These are phyloP conservation scores for Dothistroma septosporum DNA, from an alignment of 2,329 filamentous ascomycete genomes.

Conservation along the genomic window DNA sequence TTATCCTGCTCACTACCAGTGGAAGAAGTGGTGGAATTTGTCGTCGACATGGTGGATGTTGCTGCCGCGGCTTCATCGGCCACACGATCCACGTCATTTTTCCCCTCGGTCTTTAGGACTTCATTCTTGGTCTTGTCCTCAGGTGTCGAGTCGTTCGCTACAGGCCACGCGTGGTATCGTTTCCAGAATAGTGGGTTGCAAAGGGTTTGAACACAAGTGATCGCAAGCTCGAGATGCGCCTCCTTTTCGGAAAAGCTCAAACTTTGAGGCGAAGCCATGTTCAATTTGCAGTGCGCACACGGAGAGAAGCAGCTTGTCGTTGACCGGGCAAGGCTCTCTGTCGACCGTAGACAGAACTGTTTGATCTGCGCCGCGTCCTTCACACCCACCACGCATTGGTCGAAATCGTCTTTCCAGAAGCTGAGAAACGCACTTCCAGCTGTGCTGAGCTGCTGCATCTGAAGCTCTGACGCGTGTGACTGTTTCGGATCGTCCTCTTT, in stretches of 20 bases:
- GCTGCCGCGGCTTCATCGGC: background rate
- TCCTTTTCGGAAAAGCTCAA: background rate
- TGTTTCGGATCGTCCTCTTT: background rate
- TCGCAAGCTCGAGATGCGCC: background rate
- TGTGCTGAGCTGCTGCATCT: conserved; percentile 12
- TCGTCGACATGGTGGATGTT: background rate
- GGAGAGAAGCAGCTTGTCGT: background rate
- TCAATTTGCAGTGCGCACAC: background rate
- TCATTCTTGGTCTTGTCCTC: background rate
- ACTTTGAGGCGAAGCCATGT: background rate
- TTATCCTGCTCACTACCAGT: background rate
- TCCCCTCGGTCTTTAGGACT: background rate
- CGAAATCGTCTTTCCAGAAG: conserved; percentile 4
- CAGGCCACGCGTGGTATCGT: background rate
- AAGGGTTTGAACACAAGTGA: background rate
- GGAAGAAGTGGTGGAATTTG: background rate
- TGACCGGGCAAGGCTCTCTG: background rate
- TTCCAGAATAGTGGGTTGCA: background rate
- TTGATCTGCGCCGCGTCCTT: background rate
- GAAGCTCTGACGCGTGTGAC: conserved; percentile 4
- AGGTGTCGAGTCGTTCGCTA: background rate
- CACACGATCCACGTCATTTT: background rate
- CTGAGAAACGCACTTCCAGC: conserved; percentile 14
- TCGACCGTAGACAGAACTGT: background rate
- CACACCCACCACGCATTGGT: background rate